Evolutionary conservation across 768 basidiomycete genomes (phyloP).

Genomic region (Mycena galopus): DNA sequence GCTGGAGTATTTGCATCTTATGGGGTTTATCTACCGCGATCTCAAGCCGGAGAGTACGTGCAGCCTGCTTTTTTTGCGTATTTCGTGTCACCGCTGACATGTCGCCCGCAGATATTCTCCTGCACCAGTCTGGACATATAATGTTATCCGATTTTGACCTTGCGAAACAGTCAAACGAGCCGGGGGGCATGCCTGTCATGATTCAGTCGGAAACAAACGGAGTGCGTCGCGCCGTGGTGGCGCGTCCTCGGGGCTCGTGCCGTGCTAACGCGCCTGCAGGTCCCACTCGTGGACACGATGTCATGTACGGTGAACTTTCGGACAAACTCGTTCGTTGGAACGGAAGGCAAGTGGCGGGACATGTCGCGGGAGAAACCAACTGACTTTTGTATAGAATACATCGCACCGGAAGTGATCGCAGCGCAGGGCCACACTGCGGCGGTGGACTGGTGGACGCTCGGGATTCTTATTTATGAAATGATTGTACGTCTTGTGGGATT

Average conservation of each 20-base stretch:
- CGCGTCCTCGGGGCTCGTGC: constrained; percentile 16
- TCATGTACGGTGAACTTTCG: constrained; percentile 97
- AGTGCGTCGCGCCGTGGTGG: constrained; percentile 65
- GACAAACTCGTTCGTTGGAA: constrained; percentile 99
- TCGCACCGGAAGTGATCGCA: constrained; percentile 98
- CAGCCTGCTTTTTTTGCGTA: constrained; percentile 29
- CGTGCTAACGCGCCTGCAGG: constrained; percentile 57
- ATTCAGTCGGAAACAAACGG: constrained; percentile 93
- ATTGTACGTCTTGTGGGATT: constrained; percentile 75
- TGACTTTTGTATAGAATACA: constrained; percentile 81
- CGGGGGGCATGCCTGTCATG: constrained; percentile 87
- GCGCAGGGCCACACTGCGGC: constrained; percentile 97
- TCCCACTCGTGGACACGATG: constrained; percentile 95
- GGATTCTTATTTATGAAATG: constrained; percentile 99
- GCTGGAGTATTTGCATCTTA: constrained; percentile 97
- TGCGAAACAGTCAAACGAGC: constrained; percentile 93
- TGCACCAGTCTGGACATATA: constrained; percentile 98
- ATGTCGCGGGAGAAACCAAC: constrained; percentile 38
- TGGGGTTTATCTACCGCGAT: constrained; percentile 99
- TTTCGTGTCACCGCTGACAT: constrained; percentile 12
- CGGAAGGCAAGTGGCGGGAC: constrained; percentile 79
- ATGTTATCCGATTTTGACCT: constrained; percentile 99
- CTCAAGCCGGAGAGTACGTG: constrained; percentile 98
- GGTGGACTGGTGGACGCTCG: constrained; percentile 99
- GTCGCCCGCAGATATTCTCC: constrained; percentile 86